phyloP scores from a whole-genome alignment of 495 filamentous ascomycete species.

The Podospora appendiculata region DNA sequence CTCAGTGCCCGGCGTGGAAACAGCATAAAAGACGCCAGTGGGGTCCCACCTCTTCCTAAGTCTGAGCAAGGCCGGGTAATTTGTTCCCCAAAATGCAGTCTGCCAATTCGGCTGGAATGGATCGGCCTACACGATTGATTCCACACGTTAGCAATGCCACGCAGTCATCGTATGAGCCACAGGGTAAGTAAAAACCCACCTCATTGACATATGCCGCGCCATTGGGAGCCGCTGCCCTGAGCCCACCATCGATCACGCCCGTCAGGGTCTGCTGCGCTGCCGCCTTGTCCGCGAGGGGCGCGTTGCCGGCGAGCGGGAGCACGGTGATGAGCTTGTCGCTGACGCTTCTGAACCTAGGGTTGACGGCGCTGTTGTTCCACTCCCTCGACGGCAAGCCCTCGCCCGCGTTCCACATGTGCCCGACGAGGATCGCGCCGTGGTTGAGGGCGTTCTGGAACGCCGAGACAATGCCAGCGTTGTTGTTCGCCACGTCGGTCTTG shows the following conservation, averaged over 20 bases:
- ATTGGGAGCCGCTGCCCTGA: slow-evolving; percentile 34
- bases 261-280: slow-evolving; percentile 31
- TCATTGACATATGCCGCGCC: slow-evolving; percentile 39
- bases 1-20: slow-evolving; percentile 36
- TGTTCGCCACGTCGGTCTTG: slow-evolving; percentile 30
- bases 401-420: slow-evolving; percentile 44
- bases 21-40: slow-evolving; percentile 39
- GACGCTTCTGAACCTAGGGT: slow-evolving; percentile 35
- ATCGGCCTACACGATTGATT: slow-evolving; percentile 30
- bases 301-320: slow-evolving; percentile 21
- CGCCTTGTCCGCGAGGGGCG: slow-evolving; percentile 27
- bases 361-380: slow-evolving; percentile 27
- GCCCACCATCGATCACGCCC: slow-evolving; percentile 34
- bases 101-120: slow-evolving; percentile 50
- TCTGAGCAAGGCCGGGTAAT: slow-evolving; percentile 37
- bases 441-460: slow-evolving; percentile 32
- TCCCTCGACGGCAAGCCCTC: slow-evolving; percentile 21
- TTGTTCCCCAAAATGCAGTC: slow-evolving; percentile 45
- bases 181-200: slow-evolving; percentile 14
- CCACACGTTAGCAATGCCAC: background rate
- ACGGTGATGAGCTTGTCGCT: slow-evolving; percentile 43
- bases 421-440: slow-evolving; percentile 32
- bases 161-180: background rate
- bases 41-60: slow-evolving; percentile 53
- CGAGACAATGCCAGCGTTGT: slow-evolving; percentile 31